Evolutionary conservation across 306 rosid species (phyloP).

Genomic region (Echinosophora koreensis): DNA sequence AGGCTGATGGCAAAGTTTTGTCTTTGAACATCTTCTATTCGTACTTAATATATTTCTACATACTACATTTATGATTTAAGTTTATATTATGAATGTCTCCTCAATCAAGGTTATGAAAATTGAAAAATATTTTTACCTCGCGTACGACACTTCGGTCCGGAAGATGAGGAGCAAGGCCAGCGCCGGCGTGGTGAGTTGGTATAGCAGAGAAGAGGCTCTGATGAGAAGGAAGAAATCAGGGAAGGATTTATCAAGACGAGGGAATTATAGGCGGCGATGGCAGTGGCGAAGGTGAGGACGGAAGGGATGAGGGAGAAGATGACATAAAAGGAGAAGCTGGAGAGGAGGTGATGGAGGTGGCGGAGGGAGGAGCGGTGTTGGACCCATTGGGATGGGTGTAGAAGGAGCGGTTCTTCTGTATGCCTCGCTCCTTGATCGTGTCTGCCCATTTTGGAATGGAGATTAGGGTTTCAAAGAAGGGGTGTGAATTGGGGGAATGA

Average conservation of each 20-base stretch:
- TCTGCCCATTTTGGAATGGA: slow-evolving; percentile 93
- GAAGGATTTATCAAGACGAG: slow-evolving; percentile 56
- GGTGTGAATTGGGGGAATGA: neutral
- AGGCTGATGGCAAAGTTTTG: no score
- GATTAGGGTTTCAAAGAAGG: slow-evolving; percentile 48
- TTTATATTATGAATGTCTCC: no score
- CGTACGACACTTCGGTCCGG: no score
- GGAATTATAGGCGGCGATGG: slow-evolving; percentile 71
- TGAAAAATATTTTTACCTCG: no score
- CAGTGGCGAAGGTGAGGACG: slow-evolving; percentile 70
- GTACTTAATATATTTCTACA: no score
- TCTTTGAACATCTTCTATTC: no score
- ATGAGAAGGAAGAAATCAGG: slow-evolving; percentile 71
- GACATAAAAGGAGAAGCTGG: slow-evolving; percentile 82
- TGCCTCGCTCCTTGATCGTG: slow-evolving; percentile 71
- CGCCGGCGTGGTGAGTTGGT: no score
- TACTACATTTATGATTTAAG: no score
- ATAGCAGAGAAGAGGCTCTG: no score
- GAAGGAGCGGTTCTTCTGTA: slow-evolving; percentile 61
- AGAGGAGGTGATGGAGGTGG: slow-evolving; percentile 77
- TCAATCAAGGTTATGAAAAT: no score
- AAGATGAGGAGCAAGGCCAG: no score
- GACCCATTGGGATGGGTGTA: slow-evolving; percentile 77
- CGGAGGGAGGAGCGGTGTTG: slow-evolving; percentile 86
- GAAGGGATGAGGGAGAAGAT: slow-evolving; percentile 70